Base-by-base conservation (phyloP, 192 early-diverging fungal species). In the Entomortierella beljakovae region DNA sequence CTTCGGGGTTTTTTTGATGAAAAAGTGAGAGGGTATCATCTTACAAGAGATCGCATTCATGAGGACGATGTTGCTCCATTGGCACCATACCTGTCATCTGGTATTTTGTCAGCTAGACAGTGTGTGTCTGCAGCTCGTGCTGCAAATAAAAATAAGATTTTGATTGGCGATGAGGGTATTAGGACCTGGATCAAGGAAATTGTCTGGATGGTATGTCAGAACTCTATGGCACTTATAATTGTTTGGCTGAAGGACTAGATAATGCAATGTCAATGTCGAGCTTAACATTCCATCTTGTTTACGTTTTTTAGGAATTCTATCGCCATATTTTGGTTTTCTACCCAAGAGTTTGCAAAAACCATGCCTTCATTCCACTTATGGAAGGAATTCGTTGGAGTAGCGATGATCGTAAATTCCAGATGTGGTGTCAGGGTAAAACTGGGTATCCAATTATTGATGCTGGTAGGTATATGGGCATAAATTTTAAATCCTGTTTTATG, bases 391-490 rank as follows among this genome's bases (percentile, higher is more conserved):
- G 64, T 31, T 93, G 91, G 91, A 73, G 63, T 55, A 60, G 65
- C 23, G 80, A 87, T 49, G 82, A 80, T 16, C 73, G 80, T 53
- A 63, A 50, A 63, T 88, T 89, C 40, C 20, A 74, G 2, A 62
- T 75, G 35, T 93, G 92, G 92, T 85, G 88, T 29, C 75, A 85
- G 56, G 92, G 92, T 6, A 80, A 74, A 66, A 93, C 90, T 0
- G 90, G 92, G 37, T 91, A 83, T 69, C 88, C 88, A 2, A 84
- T 92, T 60, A 87, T 90, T 7, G 88, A 92, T 75, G 88, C 90
- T 38, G 88, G 88, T 81, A 57, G 54, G 56, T 40, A 4, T 28
- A 15, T 3, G 33, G 2, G 29, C 23, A 18, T n/a, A 53, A 51
- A 51, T 18, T 51, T 7, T 53, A 16, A 26, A 25, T 53, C 18